Evolutionary conservation across 371 early-diverging fungal species (phyloP).

Genomic region (Mortierella sp.): DNA sequence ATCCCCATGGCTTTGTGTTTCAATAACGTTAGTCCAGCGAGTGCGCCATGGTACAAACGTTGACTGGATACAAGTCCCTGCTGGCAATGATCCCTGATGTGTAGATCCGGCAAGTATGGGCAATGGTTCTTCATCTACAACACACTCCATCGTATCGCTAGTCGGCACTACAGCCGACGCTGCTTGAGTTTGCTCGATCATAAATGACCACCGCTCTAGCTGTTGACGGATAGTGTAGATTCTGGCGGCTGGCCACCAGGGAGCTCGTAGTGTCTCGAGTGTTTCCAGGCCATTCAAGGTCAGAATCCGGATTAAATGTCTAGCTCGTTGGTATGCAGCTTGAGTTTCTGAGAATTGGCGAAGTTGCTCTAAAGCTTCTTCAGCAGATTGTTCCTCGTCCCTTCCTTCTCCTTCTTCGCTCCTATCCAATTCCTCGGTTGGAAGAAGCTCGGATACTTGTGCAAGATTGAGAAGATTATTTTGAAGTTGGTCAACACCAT

Average conservation of each 20-base stretch:
- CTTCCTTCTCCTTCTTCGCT: background rate
- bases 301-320: slow-evolving; percentile 24
- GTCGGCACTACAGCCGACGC: background rate
- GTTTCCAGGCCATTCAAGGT: slow-evolving; percentile 11
- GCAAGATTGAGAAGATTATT: background rate
- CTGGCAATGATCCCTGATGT: background rate
- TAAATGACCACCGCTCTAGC: slow-evolving; percentile 34
- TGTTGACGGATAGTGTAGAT: slow-evolving; percentile 32
- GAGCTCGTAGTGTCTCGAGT: slow-evolving; percentile 26
- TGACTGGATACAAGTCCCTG: background rate
- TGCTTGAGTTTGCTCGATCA: slow-evolving; percentile 16
- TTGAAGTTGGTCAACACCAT: background rate
- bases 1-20: background rate
- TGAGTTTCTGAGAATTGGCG: slow-evolving; percentile 23
- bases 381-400: background rate
- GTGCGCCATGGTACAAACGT: slow-evolving; percentile 10
- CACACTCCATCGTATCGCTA: background rate
- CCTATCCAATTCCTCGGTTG: background rate
- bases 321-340: slow-evolving; percentile 24
- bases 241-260: slow-evolving; percentile 40
- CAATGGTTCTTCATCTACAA: background rate
- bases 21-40: slow-evolving; percentile 23
- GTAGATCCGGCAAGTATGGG: background rate
- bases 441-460: background rate
- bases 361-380: slow-evolving; percentile 10